Base-by-base conservation (phyloP, 1,284 basidiomycete species). In the Apiotrichum akiyoshidainum region DNA sequence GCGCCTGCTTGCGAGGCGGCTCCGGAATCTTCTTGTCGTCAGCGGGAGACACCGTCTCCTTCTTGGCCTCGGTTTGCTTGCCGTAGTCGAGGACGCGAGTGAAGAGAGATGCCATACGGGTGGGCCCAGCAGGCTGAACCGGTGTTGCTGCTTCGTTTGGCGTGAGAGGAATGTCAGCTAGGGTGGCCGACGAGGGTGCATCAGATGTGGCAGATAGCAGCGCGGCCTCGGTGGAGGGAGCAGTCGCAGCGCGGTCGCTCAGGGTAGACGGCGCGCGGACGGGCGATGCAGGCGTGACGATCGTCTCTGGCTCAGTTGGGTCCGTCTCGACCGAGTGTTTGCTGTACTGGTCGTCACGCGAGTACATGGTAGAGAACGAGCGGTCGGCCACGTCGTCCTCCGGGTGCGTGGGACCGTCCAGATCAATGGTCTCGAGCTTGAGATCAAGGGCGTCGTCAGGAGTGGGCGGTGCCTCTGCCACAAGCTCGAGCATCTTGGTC, bases 31-130 rank as follows among this genome's bases (percentile, higher is more conserved):
- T 42, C 51, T 52, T 52, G 26, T 52, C 51, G 8, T 42, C 51
- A 26, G 37, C 11, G 19, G 47, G 33, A 12, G 17, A 7, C n/a
- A 5, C 19, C 17, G 39, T 9, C 21, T 46, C 34, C 22, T 46
- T 21, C 35, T 54, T 40, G 12, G 19, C 26, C 22, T 44, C 37
- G 22, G 37, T 17, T 21, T 26, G 37, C 21, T 54, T 50, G 21
- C 19, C 35, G 42, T 52, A 52, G 41, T 52, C 51, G 17, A 60
- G 58, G 9, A 60, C 54, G 7, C 59, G 51, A 35, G 46, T 54
- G 44, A 60, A 57, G 17, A 60, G 46, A 5, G 59, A 60, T 8
- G 54, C 31, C n/a, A 54, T 37, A 21, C 46, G 48, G 10, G 48
- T 50, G 1, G 35, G 47, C n/a, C 33, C 21, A 4, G 52, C 33